phyloP scores from a whole-genome alignment of 1,284 basidiomycete species.

The Thelephora terrestris region DNA sequence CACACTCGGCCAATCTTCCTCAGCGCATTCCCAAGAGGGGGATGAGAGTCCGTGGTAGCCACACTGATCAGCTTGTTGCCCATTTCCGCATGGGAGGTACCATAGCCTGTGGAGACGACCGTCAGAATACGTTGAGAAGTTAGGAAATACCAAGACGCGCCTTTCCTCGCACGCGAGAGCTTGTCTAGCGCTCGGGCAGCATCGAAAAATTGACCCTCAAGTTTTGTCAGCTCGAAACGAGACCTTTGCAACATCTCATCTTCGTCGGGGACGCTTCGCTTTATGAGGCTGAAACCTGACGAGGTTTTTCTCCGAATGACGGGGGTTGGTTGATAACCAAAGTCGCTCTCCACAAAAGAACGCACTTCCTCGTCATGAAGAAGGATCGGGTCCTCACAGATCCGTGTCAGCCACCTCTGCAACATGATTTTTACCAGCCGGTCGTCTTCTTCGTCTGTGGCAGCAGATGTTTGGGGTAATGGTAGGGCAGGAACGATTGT shows the following conservation, averaged over 20 bases:
- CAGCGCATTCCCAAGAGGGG: slow-evolving; percentile 68
- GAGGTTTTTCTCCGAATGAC: slow-evolving; percentile 60
- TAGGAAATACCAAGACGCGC: slow-evolving; percentile 29
- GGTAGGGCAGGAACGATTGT: slow-evolving; percentile 90
- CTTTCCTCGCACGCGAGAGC: slow-evolving; percentile 68
- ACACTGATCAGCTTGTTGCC: slow-evolving; percentile 83
- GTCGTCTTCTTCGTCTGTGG: slow-evolving; percentile 94
- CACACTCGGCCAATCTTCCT: slow-evolving; percentile 77
- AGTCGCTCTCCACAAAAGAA: slow-evolving; percentile 90
- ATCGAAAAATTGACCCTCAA: slow-evolving; percentile 85
- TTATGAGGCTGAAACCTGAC: slow-evolving; percentile 58
- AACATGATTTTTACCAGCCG: slow-evolving; percentile 86
- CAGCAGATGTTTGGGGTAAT: slow-evolving; percentile 84
- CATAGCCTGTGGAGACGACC: slow-evolving; percentile 44
- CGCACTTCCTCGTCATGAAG: slow-evolving; percentile 84
- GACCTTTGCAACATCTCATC: slow-evolving; percentile 80
- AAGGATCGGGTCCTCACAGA: slow-evolving; percentile 83
- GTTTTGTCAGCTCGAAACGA: slow-evolving; percentile 81
- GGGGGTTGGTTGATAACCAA: slow-evolving; percentile 81
- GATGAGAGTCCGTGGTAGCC: slow-evolving; percentile 80
- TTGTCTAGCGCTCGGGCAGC: slow-evolving; percentile 82
- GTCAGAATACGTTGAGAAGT: slow-evolving; percentile 1
- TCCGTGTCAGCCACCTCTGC: slow-evolving; percentile 83
- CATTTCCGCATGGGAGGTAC: slow-evolving; percentile 71
- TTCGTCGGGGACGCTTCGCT: slow-evolving; percentile 69